Conservation (phyloP, 257 asterid genomes). For the Perilla frutescens region DNA sequence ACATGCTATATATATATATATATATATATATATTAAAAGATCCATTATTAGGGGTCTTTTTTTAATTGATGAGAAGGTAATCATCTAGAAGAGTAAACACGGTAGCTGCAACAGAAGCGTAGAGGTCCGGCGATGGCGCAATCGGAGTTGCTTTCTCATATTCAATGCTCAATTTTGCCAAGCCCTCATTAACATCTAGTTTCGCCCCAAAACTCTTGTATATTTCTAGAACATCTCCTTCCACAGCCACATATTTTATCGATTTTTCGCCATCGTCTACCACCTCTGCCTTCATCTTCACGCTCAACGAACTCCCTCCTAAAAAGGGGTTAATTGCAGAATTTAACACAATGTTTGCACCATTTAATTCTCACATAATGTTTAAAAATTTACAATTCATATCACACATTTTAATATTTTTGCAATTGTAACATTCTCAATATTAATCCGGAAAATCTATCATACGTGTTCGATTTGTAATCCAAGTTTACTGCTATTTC, state of each 20-base stretch:
- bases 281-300: constrained; percentile 27
- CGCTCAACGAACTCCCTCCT: constrained; percentile 29
- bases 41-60: too few relatives aligned
- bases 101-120: constrained; percentile 5
- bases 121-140: constrained; percentile 33
- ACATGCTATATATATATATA: too few relatives aligned
- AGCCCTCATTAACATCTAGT: constrained; percentile 33
- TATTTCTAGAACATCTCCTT: constrained; percentile 36
- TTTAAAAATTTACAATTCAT: too few relatives aligned
- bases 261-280: constrained; percentile 35
- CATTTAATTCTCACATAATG: too few relatives aligned
- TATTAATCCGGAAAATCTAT: too few relatives aligned
- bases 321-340: too few relatives aligned
- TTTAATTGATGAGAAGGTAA: constrained; percentile 31
- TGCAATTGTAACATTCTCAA: too few relatives aligned
- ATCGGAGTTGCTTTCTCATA: constrained; percentile 30
- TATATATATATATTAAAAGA: too few relatives aligned
- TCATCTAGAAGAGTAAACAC: constrained; percentile 32
- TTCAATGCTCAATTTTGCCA: constrained; percentile 33
- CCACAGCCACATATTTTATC: constrained; percentile 19
- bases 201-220: constrained; percentile 38
- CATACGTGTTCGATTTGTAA: too few relatives aligned
- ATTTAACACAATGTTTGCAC: too few relatives aligned
- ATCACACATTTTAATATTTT: too few relatives aligned
- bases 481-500: too few relatives aligned